phyloP scores from a whole-genome alignment of 495 filamentous ascomycete species.

The Hapsidospora chrysogenum region DNA sequence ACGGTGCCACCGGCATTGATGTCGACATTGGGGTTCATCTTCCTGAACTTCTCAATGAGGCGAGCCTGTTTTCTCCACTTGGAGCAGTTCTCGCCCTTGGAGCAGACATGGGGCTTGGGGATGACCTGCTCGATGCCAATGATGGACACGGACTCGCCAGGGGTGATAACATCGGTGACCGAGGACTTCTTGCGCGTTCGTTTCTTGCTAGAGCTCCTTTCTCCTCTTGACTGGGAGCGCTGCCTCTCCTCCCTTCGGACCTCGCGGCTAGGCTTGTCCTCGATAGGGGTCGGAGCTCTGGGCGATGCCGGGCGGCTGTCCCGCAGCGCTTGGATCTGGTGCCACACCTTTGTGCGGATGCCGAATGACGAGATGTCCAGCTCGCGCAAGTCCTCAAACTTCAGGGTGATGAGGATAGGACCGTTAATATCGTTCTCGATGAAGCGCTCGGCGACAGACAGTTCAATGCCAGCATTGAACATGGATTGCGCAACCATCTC shows the following conservation, averaged over 20 bases:
- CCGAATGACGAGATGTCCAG: slow-evolving; percentile 88
- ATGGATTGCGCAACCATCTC: slow-evolving; percentile 71
- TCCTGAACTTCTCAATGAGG: slow-evolving; percentile 46
- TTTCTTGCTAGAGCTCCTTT: slow-evolving; percentile 23
- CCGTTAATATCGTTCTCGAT: slow-evolving; percentile 83
- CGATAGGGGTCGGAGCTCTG: slow-evolving; percentile 36
- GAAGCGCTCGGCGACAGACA: slow-evolving; percentile 62
- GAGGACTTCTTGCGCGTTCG: slow-evolving; percentile 19
- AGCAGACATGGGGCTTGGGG: slow-evolving; percentile 70
- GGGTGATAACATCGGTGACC: slow-evolving; percentile 49
- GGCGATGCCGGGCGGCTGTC: slow-evolving; percentile 40
- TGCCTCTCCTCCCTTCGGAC: slow-evolving; percentile 22
- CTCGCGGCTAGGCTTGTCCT: slow-evolving; percentile 30
- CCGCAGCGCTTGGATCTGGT: slow-evolving; percentile 57
- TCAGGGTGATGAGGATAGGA: slow-evolving; percentile 63
- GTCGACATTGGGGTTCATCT: slow-evolving; percentile 47
- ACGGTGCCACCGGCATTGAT: slow-evolving; percentile 41
- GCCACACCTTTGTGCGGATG: slow-evolving; percentile 72
- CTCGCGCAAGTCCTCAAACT: slow-evolving; percentile 87
- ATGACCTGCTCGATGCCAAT: slow-evolving; percentile 81
- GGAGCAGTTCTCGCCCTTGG: slow-evolving; percentile 75
- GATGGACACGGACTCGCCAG: slow-evolving; percentile 73
- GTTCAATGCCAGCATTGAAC: slow-evolving; percentile 52
- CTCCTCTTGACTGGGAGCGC: slow-evolving; percentile 17
- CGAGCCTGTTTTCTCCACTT: slow-evolving; percentile 64